Evolutionary conservation across 2,329 filamentous ascomycete genomes (phyloP).

Genomic region (Bipolaris sorokiniana): DNA sequence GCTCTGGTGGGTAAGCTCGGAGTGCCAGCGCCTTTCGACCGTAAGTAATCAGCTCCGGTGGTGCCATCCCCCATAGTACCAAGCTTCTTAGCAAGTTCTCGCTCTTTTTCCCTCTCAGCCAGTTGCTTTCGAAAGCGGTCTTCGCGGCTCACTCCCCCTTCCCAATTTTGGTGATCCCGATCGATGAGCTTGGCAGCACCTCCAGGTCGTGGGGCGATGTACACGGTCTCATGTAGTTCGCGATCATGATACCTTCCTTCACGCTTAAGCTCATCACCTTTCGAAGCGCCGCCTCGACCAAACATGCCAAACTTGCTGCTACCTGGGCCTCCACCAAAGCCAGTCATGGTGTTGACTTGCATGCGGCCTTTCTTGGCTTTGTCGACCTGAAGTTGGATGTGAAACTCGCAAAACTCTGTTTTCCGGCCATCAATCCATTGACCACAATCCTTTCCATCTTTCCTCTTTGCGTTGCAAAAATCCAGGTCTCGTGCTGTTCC

Average conservation of each 20-base stretch:
- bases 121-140: conserved; percentile 71
- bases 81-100: conserved; percentile 72
- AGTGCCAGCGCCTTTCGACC: conserved; percentile 35
- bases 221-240: conserved; percentile 60
- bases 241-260: conserved; percentile 61
- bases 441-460: conserved; percentile 80
- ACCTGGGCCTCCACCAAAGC: conserved; percentile 48
- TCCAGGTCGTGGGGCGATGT: conserved; percentile 50
- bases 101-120: conserved; percentile 72
- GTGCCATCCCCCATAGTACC: conserved; percentile 65
- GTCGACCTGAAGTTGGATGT: conserved; percentile 80
- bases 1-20: conserved; percentile 28
- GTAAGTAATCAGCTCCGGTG: conserved; percentile 75
- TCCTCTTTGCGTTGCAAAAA: conserved; percentile 84
- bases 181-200: conserved; percentile 70
- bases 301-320: conserved; percentile 44
- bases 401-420: conserved; percentile 91
- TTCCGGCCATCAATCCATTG: conserved; percentile 87
- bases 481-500: conserved; percentile 84
- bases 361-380: conserved; percentile 72
- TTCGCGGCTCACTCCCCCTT: conserved; percentile 62
- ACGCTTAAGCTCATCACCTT: conserved; percentile 36
- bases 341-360: conserved; percentile 77
- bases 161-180: conserved; percentile 56
- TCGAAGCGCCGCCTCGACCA: conserved; percentile 28